phyloP scores from a whole-genome alignment of 257 asterid genomes.

The Ophiorrhiza pumila region DNA sequence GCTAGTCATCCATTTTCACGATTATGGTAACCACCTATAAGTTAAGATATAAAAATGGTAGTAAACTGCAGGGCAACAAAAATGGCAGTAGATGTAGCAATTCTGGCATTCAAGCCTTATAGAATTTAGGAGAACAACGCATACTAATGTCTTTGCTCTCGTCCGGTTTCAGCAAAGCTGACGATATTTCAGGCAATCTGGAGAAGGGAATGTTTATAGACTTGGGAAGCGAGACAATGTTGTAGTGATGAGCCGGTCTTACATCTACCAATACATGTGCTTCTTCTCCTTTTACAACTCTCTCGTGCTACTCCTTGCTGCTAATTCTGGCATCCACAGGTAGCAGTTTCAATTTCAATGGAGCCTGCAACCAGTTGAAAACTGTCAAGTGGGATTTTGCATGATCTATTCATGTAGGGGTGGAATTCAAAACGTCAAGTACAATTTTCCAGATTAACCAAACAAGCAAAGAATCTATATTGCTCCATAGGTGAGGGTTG shows the following conservation, averaged over 20 bases:
- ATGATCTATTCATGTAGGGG: too few relatives aligned
- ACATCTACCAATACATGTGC: conserved; percentile 73
- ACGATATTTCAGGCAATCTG: conserved; percentile 53
- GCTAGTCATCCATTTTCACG: too few relatives aligned
- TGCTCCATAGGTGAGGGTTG: too few relatives aligned
- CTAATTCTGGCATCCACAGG: conserved; percentile 69
- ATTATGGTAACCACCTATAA: too few relatives aligned
- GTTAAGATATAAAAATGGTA: too few relatives aligned
- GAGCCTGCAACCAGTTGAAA: conserved; percentile 51
- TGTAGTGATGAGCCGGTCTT: conserved; percentile 82
- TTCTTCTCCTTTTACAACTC: conserved; percentile 45
- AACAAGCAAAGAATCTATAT: too few relatives aligned
- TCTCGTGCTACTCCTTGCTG: conserved; percentile 65
- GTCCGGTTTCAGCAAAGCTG: conserved; percentile 37
- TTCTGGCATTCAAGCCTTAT: not conserved
- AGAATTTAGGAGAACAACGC: not conserved
- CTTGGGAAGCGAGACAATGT: conserved; percentile 65
- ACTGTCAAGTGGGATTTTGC: not conserved
- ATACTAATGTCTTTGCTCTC: conserved; percentile 22
- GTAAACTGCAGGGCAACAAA: too few relatives aligned
- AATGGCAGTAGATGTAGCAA: not conserved
- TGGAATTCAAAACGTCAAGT: not conserved
- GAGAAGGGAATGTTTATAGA: conserved; percentile 74
- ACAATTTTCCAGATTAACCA: not conserved
- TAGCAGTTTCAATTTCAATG: conserved; percentile 67